These are phyloP conservation scores for Ogataea parapolymorpha DNA, from an alignment of 805 yeast species.

Conservation along the genomic window DNA sequence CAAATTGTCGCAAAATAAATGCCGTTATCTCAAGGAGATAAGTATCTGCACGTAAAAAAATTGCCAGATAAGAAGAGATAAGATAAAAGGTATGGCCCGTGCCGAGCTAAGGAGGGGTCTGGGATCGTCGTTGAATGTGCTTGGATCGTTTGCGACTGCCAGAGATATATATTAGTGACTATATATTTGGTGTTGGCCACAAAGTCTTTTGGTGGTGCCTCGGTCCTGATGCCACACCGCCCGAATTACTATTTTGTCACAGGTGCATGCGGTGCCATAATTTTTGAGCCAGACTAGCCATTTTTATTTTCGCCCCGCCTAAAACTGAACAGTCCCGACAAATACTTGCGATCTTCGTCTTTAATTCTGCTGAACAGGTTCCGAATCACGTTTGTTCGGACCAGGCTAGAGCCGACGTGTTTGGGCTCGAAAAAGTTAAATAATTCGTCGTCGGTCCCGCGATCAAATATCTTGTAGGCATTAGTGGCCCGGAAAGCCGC, in stretches of 20 bases:
- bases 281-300: background rate
- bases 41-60: conserved; percentile 10
- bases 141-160: background rate
- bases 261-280: conserved; percentile 1
- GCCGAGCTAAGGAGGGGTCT: background rate
- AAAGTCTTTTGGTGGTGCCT: background rate
- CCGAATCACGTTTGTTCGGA: conserved; percentile 7
- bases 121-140: background rate
- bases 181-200: background rate
- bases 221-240: conserved; percentile 4
- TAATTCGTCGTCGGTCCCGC: conserved; percentile 62
- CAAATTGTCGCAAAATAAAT: conserved; percentile 11
- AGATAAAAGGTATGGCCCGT: conserved; percentile 3
- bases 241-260: conserved; percentile 8
- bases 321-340: conserved; percentile 6
- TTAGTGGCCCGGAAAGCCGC: conserved; percentile 51
- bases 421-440: conserved; percentile 42
- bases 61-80: conserved; percentile 11
- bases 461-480: conserved; percentile 53
- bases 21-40: conserved; percentile 13
- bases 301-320: conserved; percentile 3
- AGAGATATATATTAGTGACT: background rate
- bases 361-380: conserved; percentile 13
- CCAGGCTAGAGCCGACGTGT: conserved; percentile 23
- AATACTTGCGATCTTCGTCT: conserved; percentile 6